Evolutionary conservation across 805 yeast genomes (phyloP), one percentile per base, ranked within the genome.

Genomic region (Saturnispora silvae): DNA sequence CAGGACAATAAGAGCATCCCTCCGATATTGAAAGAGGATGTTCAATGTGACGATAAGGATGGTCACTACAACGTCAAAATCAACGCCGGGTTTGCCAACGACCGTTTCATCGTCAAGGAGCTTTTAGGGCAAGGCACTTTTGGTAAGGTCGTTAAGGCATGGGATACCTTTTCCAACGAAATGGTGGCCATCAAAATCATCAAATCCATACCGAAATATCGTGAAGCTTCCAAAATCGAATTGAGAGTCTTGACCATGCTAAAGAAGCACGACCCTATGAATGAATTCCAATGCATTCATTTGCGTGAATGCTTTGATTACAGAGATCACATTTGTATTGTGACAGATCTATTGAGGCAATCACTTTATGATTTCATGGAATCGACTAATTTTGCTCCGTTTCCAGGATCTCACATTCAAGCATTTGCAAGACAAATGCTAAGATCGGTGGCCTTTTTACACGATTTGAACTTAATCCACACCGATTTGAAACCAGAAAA

Each of bases 401-500:
- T 87, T 57, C 96, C 97, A 0, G 95, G 95, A 0, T 72, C 82
- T 5, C 99, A 92, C 48, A 79, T 89, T 27, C 96, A 84, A 60
- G 81, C 85, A 3, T 77, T 92, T 42, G 79, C 94, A 17, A 76
- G 78, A 53, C 99, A 92, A 59, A 60, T 92, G 40, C 65, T 92
- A 17, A 67, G 86, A 45, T 79, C 92, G 0, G 94, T 89, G 28
- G 81, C 92, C 2, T 89, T 81, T 51, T 63, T 92, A 44, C 99
- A 92, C 57, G 95, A 84, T 51, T 65, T 92, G 54, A 83, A 81
- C 37, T 68, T 92, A 34, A 84, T 92, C 30, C 99, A 92, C 59
- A 92, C 99, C 0, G 99, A 92, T 57, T 67, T 92, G 47, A 92
- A 92, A 60, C 99, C 99, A 1, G 99, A 92, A 57, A 92, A 92